Evolutionary conservation across 495 filamentous ascomycete species (phyloP), one percentile per base, ranked within the genome.

Genomic region (Alectoria sarmentosa): DNA sequence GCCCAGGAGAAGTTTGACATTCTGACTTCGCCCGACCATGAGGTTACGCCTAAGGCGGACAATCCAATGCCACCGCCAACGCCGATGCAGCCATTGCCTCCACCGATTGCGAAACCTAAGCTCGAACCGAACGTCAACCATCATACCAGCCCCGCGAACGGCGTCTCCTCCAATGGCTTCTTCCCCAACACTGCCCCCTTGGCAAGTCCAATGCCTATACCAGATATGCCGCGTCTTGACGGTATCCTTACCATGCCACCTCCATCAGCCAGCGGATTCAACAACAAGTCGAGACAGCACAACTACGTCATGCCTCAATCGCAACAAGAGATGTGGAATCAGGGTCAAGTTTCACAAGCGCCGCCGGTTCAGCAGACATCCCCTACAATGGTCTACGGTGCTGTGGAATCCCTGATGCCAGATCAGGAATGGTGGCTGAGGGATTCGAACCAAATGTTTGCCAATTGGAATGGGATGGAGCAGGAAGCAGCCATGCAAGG

Each of bases 401-500:
- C 71, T 30, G 71, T 80, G 6, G 79, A 82, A 14, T 77, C 77
- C 8, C 66, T 83, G 28, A 77, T 84, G 10, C 77, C 81, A 57
- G 79, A 83, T 52, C 83, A 83, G 58, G 79, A 85, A 42, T 86
- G 83, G 84, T 86, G 83, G 83, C 70, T 82, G 49, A 73, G 75
- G 10, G 82, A 84, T 66, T 75, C 81, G 14, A 75, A 74, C 26
- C 72, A 73, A 10, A 67, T 82, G 48, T 76, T 81, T 61, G 81
- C 80, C 26, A 79, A 76, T 59, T 86, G 83, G 83, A 69, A 67
- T 52, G 63, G 70, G 14, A 28, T 71, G 62, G 69, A 66, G 60
- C 60, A 61, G 2, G 65, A 66, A 39, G 65, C 65, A 14, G 52
- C 42, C 28, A 17, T 66, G 28, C 63, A 60, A 26, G 41, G 63